A percentile compares a stretch with the other conserved stretches of the same genome.
phyloP scores from a whole-genome alignment of 1,284 basidiomycete genomes.

The Schizophyllum commune region DNA sequence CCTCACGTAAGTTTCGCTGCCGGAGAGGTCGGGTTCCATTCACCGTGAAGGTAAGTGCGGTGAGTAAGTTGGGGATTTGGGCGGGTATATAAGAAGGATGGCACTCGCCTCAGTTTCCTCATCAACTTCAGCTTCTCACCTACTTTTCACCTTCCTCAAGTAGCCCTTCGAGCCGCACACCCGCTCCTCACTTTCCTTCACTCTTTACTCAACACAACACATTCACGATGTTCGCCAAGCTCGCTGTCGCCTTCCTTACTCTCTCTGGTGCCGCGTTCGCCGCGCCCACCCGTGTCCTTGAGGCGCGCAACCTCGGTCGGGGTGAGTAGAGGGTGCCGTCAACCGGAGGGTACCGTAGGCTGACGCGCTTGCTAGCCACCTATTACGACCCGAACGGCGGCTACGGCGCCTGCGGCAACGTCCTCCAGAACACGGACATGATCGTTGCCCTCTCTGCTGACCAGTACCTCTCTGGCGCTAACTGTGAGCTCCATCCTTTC shows the following conservation, averaged over 20 bases:
- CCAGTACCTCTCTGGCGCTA: background rate
- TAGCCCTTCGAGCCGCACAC: background rate
- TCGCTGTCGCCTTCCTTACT: background rate
- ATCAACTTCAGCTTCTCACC: background rate
- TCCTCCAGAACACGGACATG: constrained; percentile 1
- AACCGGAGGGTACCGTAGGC: too few relatives aligned
- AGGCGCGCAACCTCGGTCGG: background rate
- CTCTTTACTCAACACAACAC: background rate
- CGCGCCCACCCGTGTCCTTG: background rate
- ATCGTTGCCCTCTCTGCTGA: background rate
- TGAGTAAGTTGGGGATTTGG: background rate
- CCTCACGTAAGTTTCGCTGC: background rate
- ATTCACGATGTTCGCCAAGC: background rate
- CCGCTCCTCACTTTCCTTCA: background rate
- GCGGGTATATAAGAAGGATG: background rate
- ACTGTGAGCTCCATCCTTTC: background rate
- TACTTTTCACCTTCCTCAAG: background rate
- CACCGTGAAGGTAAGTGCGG: too few relatives aligned
- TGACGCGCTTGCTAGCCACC: background rate
- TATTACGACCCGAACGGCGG: constrained; percentile 4
- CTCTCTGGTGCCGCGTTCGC: background rate
- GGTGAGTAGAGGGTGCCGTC: background rate
- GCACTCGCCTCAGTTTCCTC: background rate
- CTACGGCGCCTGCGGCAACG: constrained; percentile 2
- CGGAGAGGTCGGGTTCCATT: too few relatives aligned